These are phyloP conservation scores for Lobosporangium transversale DNA, from an alignment of 192 early-diverging fungal species.

Conservation along the genomic window DNA sequence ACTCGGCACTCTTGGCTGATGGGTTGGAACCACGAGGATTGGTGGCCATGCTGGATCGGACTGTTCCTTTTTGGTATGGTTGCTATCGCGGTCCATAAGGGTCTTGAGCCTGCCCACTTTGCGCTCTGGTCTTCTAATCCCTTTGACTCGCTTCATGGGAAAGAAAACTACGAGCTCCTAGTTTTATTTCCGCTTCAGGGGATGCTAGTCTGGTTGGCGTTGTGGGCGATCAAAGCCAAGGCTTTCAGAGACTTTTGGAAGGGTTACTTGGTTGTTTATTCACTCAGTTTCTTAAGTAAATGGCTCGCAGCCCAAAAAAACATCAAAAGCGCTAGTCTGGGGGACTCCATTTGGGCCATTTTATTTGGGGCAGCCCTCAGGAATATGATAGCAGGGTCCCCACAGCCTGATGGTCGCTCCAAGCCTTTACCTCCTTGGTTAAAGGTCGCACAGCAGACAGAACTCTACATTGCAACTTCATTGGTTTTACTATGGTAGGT, in stretches of 20 bases:
- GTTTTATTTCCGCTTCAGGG: slow-evolving; percentile 61
- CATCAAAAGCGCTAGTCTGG: slow-evolving; percentile 57
- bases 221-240: slow-evolving; percentile 40
- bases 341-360: slow-evolving; percentile 67
- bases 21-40: slow-evolving; percentile 67
- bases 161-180: slow-evolving; percentile 50
- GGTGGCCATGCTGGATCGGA: slow-evolving; percentile 69
- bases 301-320: slow-evolving; percentile 56
- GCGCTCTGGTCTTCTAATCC: slow-evolving; percentile 55
- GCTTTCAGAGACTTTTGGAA: slow-evolving; percentile 49
- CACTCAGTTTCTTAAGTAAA: slow-evolving; percentile 57
- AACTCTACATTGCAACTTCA: slow-evolving; percentile 63
- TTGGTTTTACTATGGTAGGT: slow-evolving; percentile 58
- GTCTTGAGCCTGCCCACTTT: slow-evolving; percentile 56
- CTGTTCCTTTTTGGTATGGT: slow-evolving; percentile 62
- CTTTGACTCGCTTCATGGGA: slow-evolving; percentile 53
- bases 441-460: slow-evolving; percentile 64
- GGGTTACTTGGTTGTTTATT: slow-evolving; percentile 58
- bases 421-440: slow-evolving; percentile 58
- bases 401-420: slow-evolving; percentile 40
- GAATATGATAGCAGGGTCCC: slow-evolving; percentile 41
- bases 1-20: slow-evolving; percentile 49
- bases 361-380: slow-evolving; percentile 59
- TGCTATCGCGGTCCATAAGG: slow-evolving; percentile 49
- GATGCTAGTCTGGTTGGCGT: slow-evolving; percentile 52